These are phyloP conservation scores for Evernia prunastri DNA, from an alignment of 495 filamentous ascomycete species.

Conservation along the genomic window DNA sequence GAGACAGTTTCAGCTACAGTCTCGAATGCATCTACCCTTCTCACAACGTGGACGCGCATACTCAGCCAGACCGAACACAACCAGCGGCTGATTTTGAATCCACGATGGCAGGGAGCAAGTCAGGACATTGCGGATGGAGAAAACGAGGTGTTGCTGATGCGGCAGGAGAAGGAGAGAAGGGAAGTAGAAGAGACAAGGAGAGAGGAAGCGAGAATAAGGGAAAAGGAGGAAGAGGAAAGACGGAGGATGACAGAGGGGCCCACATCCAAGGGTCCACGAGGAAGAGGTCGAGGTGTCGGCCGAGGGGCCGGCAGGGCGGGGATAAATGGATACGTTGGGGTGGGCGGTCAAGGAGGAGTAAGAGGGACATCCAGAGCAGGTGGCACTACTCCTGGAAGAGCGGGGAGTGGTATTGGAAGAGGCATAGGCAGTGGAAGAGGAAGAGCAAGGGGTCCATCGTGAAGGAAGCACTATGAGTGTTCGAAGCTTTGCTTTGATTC, in stretches of 20 bases:
- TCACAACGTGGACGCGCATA: conserved; percentile 93
- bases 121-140: conserved; percentile 80
- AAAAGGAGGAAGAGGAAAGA: conserved; percentile 67
- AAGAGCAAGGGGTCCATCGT: conserved; percentile 19
- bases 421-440: conserved; percentile 40
- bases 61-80: conserved; percentile 96
- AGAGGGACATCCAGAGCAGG: conserved; percentile 36
- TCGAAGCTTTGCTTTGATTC: background rate
- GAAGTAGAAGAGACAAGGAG: conserved; percentile 68
- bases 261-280: conserved; percentile 38
- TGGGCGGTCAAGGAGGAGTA: conserved; percentile 39
- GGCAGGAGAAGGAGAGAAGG: conserved; percentile 67
- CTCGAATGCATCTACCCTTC: conserved; percentile 79
- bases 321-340: conserved; percentile 42
- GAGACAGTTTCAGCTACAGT: conserved; percentile 86
- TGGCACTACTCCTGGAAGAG: conserved; percentile 40
- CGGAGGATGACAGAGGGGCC: conserved; percentile 42
- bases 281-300: conserved; percentile 39
- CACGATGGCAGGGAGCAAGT: conserved; percentile 80
- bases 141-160: conserved; percentile 60
- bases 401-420: conserved; percentile 46
- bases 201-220: conserved; percentile 60
- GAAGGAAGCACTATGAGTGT: background rate
- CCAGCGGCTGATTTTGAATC: conserved; percentile 82
- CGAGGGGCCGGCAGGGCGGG: conserved; percentile 39